Evolutionary conservation across 106 monocot species (phyloP).

Genomic region (Dendrobium catenatum): DNA sequence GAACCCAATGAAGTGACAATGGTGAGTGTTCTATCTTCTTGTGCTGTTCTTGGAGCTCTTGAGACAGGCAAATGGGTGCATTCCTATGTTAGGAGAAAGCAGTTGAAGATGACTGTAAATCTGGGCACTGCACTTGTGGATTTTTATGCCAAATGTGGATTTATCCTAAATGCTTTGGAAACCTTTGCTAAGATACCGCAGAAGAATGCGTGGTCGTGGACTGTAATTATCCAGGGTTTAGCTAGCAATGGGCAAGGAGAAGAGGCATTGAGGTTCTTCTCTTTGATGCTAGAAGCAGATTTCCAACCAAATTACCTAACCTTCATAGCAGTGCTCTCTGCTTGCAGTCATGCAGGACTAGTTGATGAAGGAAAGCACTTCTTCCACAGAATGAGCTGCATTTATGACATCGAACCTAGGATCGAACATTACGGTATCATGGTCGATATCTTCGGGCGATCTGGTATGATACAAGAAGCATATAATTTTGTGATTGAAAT

Average conservation of each 20-base stretch:
- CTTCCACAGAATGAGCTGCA: constrained; percentile 33
- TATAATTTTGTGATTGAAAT: constrained; percentile 42
- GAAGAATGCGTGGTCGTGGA: constrained; percentile 59
- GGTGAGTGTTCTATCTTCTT: constrained; percentile 65
- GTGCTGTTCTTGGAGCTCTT: constrained; percentile 56
- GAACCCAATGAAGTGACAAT: constrained; percentile 75
- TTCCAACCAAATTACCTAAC: constrained; percentile 54
- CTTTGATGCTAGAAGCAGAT: constrained; percentile 34
- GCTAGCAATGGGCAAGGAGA: constrained; percentile 57
- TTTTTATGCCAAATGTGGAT: constrained; percentile 74
- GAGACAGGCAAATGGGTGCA: constrained; percentile 77
- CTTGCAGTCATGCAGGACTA: constrained; percentile 60
- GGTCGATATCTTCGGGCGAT: constrained; percentile 57
- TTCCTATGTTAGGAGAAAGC: constrained; percentile 41
- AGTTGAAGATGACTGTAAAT: constrained; percentile 34
- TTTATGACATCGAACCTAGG: constrained; percentile 38
- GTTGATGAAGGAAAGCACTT: constrained; percentile 36
- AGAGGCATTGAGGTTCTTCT: constrained; percentile 39
- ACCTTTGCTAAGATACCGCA: constrained; percentile 37
- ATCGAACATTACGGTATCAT: constrained; percentile 74
- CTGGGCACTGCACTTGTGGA: constrained; percentile 65
- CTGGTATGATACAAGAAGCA: constrained; percentile 43
- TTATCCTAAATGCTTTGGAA: constrained; percentile 27
- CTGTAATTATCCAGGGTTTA: constrained; percentile 49
- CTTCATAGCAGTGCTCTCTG: constrained; percentile 51